Percentiles rank a stretch among this genome's conserved stretches.
These are phyloP conservation scores for Kwoniella mangroviensis DNA, from an alignment of 768 basidiomycete species.

Conservation along the genomic window DNA sequence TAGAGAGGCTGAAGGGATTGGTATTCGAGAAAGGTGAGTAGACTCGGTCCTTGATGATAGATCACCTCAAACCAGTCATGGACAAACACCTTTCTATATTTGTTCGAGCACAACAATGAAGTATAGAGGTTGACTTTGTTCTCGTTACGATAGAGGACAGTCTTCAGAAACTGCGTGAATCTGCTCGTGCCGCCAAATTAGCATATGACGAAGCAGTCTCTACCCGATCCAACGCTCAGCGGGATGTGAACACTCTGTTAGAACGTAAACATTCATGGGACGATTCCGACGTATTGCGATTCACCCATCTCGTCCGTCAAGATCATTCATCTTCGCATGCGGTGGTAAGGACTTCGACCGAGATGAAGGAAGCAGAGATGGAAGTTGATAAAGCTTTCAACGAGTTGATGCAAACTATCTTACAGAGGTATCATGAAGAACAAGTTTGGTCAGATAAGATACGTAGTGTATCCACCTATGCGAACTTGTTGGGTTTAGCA, in stretches of 20 bases:
- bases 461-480: slow-evolving; percentile 91
- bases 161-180: slow-evolving; percentile 70
- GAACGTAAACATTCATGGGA: slow-evolving; percentile 93
- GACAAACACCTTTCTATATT: background rate
- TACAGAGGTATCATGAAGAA: slow-evolving; percentile 91
- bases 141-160: slow-evolving; percentile 66
- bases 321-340: slow-evolving; percentile 86
- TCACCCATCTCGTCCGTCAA: slow-evolving; percentile 85
- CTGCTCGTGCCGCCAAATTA: slow-evolving; percentile 72
- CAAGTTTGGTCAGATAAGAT: slow-evolving; percentile 99
- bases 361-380: slow-evolving; percentile 72
- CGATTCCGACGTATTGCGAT: slow-evolving; percentile 81
- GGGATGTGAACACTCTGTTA: slow-evolving; percentile 92
- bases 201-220: slow-evolving; percentile 78
- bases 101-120: background rate
- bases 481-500: slow-evolving; percentile 78
- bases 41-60: too few relatives aligned
- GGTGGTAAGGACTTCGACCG: slow-evolving; percentile 71
- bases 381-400: slow-evolving; percentile 82
- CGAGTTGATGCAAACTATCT: slow-evolving; percentile 83
- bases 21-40: slow-evolving; percentile 75
- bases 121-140: background rate
- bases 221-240: slow-evolving; percentile 80
- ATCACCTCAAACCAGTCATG: background rate
- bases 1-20: slow-evolving; percentile 69